Base-by-base conservation (phyloP, 495 filamentous ascomycete species). In the Penicillium bovifimosum region DNA sequence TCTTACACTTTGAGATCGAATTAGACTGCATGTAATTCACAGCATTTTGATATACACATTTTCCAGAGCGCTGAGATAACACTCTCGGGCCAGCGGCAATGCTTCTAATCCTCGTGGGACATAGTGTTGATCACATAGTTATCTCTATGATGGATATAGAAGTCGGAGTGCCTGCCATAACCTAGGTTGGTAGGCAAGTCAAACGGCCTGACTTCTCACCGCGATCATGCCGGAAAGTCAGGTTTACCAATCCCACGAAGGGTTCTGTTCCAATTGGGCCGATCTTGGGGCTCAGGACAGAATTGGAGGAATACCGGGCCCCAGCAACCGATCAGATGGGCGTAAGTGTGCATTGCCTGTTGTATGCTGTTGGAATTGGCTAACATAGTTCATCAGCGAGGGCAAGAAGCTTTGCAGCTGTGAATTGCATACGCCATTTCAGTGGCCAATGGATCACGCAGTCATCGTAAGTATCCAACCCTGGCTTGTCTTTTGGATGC, bases 11-110 rank as follows among this genome's bases (percentile, higher is more conserved):
- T 2, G 18, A 34, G 28, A 24, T 40, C 33, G 33, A 24, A 44
- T 32, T 48, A 14, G 39, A 40, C 18, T 52, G 52, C 45, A 60
- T 54, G 16, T 35, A 44, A 45, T 51, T n/a, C 32, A 51, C 20
- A 27, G 31, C 14, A 9, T 38, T 39, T 41, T 31, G 27, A 31
- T 32, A 11, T 20, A 13, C 31, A 20, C 27, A 11, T 24, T 24
- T 24, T 4, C 4, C 20, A 24, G 2, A 4, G 20, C 4, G 20
- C 20, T 24, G 2, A 24, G 20, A 24, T 24, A 24, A 4, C 20
- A 24, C 20, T 24, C 20, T 24, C n/a, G n/a, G n/a, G n/a, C n/a
- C n/a, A n/a, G 20, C 20, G 4, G 2, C 4, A 24, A 24, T 24
- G 20, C 20, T 24, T 24, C 20, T 24, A 24, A 24, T 24, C 20